Base-by-base conservation (phyloP, 768 basidiomycete genomes). In the Auriscalpium microsporum region DNA sequence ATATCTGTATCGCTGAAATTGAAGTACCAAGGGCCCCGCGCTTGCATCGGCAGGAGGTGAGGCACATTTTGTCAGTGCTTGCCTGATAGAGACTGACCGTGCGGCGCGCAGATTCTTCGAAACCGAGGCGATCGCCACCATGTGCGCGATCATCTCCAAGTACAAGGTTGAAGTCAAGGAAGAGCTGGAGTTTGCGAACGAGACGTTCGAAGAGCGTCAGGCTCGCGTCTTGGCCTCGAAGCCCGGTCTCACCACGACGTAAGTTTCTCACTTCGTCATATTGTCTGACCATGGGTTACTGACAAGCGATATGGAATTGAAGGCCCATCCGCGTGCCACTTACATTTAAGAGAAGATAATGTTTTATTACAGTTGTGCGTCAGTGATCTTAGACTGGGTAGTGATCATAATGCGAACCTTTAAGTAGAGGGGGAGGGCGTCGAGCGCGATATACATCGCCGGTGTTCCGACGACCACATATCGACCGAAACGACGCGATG, bases 81-180 rank as follows among this genome's bases (percentile, higher is more conserved):
- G n/a, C n/a, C n/a, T n/a, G n/a, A n/a, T n/a, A n/a, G n/a, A n/a
- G n/a, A n/a, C n/a, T n/a, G n/a, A n/a, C n/a, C n/a, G n/a, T n/a
- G n/a, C n/a, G n/a, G n/a, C n/a, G n/a, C n/a, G n/a, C 51, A 78
- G 76, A 59, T 79, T 80, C 61, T 72, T 71, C 33, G 78, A 81
- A 63, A 77, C 74, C 0, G 76, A 79, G 58, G 75, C 69, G 34
- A 67, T 78, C 45, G 78, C 75, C 1, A 69, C 72, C 49, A 62
- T 82, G 34, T 74, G 75, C 5, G 71, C 76, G 67, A 60, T 82
- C 34, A 62, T 80, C 4, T 70, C 67, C 4, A 66, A 60, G 37
- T 81, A 78, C 60, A 75, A 71, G 54, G 71, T 81, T 46, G 69
- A 73, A 45, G 57, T 80, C 40, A 78, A 78, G 56, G 77, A 79